Conservation (phyloP, 495 filamentous ascomycete genomes). For the Daldinia grandis region DNA sequence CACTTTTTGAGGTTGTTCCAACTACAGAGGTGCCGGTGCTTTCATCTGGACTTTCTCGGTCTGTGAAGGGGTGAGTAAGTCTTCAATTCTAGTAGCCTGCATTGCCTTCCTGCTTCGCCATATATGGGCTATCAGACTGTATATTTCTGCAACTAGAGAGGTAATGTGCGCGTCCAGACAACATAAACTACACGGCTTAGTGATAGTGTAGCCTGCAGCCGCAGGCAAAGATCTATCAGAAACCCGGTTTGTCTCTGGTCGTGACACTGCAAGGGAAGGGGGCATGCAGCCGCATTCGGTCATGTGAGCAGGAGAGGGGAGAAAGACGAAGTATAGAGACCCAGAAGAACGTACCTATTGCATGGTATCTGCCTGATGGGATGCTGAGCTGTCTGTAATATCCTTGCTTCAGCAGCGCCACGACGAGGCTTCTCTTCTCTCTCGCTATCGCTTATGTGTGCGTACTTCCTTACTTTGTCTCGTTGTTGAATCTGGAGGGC, state of each 20-base stretch:
- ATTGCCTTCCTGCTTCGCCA: conserved; percentile 6
- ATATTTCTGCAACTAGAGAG: conserved; percentile 25
- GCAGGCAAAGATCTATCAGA: conserved; percentile 44
- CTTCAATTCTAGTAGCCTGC: conserved; percentile 25
- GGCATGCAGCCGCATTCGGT: conserved; percentile 45
- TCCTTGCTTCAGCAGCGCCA: conserved; percentile 13
- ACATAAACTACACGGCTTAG: conserved; percentile 9
- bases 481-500: conserved; percentile 12
- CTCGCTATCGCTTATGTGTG: conserved; percentile 20
- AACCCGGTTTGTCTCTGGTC: conserved; percentile 44
- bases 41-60: conserved; percentile 28
- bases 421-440: conserved; percentile 20
- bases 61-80: conserved; percentile 36
- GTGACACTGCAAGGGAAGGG: conserved; percentile 37
- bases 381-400: conserved; percentile 15
- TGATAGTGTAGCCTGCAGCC: conserved; percentile 28
- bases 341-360: conserved; percentile 54
- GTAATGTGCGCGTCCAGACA: conserved; percentile 20
- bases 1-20: conserved; percentile 25
- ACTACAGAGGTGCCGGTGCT: conserved; percentile 11
- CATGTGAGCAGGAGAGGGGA: conserved; percentile 46
- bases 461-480: conserved; percentile 27
- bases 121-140: conserved; percentile 6
- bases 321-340: conserved; percentile 30
- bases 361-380: conserved; percentile 36